Conservation (phyloP, 176 grass and related monocot species). For the Dendrocalamus sinicus region DNA sequence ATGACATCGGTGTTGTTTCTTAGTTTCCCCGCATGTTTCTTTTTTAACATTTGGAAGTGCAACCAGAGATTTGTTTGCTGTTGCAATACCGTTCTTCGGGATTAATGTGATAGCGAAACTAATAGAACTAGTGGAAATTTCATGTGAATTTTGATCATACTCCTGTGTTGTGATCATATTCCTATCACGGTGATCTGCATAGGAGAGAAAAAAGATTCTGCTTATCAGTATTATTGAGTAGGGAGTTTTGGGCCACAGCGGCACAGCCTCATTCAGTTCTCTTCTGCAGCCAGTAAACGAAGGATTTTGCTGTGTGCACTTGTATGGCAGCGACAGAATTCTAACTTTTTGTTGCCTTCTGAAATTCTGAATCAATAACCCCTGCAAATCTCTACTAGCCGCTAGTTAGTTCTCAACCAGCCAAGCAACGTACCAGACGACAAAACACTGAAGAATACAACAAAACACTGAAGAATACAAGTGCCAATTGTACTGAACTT, state of each 20-base stretch:
- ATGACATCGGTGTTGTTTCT: background rate
- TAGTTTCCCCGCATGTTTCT: background rate
- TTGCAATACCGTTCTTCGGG: background rate
- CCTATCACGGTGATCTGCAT: background rate
- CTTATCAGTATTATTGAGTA: background rate
- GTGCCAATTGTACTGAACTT: constrained; percentile 16
- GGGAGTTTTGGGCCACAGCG: background rate
- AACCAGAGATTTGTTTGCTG: background rate
- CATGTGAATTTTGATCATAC: background rate
- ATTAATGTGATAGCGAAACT: background rate
- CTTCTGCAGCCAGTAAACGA: no score
- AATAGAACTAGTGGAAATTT: background rate
- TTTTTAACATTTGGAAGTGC: background rate
- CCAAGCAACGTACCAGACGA: background rate
- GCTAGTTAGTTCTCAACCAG: background rate
- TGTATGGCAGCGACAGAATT: background rate
- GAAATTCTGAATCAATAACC: background rate
- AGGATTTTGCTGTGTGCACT: background rate
- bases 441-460: constrained; percentile 31
- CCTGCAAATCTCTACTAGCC: background rate
- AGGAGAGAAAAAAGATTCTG: background rate
- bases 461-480: constrained; percentile 30
- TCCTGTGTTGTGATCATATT: background rate
- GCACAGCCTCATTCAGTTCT: background rate
- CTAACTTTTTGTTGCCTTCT: constrained; percentile 22